Base-by-base conservation (phyloP, 768 basidiomycete species). In the Hygrocybe punicea region DNA sequence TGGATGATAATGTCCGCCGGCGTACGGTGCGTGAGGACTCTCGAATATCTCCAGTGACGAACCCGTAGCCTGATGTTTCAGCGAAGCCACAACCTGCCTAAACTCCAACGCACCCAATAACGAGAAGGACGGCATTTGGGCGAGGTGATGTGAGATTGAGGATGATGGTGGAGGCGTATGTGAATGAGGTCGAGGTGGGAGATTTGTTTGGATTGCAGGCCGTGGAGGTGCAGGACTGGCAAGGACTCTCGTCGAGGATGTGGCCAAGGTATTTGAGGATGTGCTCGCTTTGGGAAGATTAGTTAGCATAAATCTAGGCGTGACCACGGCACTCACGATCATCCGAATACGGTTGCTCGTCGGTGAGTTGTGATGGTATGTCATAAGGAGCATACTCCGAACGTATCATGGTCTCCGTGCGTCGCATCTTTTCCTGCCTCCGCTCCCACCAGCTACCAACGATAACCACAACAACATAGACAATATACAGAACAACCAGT, bases 71-170 rank as follows among this genome's bases (percentile, higher is more conserved):
- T 94, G 84, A 49, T 78, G 78, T 60, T 85, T 84, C 21, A 99
- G 77, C 0, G 88, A 86, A 10, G 88, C 80, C 19, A 99, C 88
- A 21, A 98, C 89, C 58, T 94, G 87, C 16, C 94, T 82, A 72
- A 99, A 99, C 71, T 99, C 97, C 44, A 99, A 82, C 0, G 97
- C 97, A 8, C 96, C 93, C 4, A 98, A 83, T 2, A 99, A 81
- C 2, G 96, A 98, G 64, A 93, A 93, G 0, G 89, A 91, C 2
- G 89, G 89, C 71, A 92, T 81, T 58, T 83, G 81, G 9, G 71
- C 69, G 36, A 76, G 69, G 46, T 61, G 74, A 58, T 21, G 78
- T 58, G 62, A 69, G 25, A 69, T 73, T 59, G 62, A 69, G 23
- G 69, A 73, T 6, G 77, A 66, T 6, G 83, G 81, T 1, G 87